Evolutionary conservation across 305 asterid species (phyloP), one percentile per base, ranked within the genome.

Genomic region (Andrographis paniculata): DNA sequence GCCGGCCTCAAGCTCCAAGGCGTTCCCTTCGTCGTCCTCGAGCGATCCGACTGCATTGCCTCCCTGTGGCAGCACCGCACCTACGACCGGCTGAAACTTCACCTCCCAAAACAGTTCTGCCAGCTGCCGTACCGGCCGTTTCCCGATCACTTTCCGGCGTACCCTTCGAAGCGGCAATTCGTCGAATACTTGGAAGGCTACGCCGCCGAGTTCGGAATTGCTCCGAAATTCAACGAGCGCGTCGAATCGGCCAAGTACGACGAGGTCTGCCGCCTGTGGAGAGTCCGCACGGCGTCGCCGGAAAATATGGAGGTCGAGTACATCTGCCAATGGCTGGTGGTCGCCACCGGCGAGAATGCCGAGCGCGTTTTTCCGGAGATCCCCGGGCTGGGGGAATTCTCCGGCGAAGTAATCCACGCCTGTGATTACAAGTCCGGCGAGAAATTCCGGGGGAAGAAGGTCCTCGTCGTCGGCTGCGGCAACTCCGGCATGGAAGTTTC

Each of bases 41-140:
- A 78, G 39, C 60, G 79, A 12, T 49, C 76, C 2, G 80, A 75
- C 36, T 78, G 80, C 76, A 64, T 78, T 20, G 84, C 87, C 1
- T 72, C 84, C 1, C 55, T 78, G 6, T 78, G 87, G 87, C 80
- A 78, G 22, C 72, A 72, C 14, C 52, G 74, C 8, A 64, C 84
- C 6, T 78, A 75, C 18, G 84, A 78, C 54, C 78, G 87, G 17
- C 59, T 78, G 10, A 72, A 70, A 46, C 84, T 78, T 39, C 87
- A 78, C 28, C 78, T 78, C 3, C 87, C 87, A 0, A 78, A 78
- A 48, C 57, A 72, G 15, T 78, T 78, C 67, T 78, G 87, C 37
- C 87, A 75, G 44, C 58, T 78, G 35, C 87, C 84, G 0, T 45
- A 65, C 6, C 48, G 22, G 48, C 79, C 84, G 1, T 78, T 78